Evolutionary conservation across 1,284 basidiomycete genomes (phyloP).

Genomic region (Moniliophthora roreri): DNA sequence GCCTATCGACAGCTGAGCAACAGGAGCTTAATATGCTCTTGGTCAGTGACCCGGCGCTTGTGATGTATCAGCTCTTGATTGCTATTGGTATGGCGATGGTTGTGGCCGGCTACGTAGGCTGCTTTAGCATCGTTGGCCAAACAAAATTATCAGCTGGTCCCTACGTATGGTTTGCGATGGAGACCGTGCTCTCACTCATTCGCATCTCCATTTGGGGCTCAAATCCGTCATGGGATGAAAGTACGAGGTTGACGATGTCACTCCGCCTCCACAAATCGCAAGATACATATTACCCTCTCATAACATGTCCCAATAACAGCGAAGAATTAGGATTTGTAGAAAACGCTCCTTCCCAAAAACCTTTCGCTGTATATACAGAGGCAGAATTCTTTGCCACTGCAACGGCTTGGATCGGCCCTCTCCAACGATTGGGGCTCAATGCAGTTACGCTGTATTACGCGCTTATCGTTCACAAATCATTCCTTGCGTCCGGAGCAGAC

Average conservation of each 20-base stretch:
- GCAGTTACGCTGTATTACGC: not conserved
- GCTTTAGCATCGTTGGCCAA: slow-evolving; percentile 7
- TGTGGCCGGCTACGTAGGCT: slow-evolving; percentile 10
- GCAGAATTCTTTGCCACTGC: not conserved
- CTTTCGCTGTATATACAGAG: not conserved
- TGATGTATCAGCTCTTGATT: not conserved
- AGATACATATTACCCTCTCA: not conserved
- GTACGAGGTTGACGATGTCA: not conserved
- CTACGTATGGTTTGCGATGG: not conserved
- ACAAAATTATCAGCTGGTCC: not conserved
- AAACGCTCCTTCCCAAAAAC: not conserved
- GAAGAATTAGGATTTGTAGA: not conserved
- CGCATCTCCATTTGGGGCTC: not conserved
- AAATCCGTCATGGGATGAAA: not conserved
- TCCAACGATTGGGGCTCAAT: not conserved
- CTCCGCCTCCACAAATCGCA: not conserved
- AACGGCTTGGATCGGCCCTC: not conserved
- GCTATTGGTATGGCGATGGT: slow-evolving; percentile 4
- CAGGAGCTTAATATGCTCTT: not conserved
- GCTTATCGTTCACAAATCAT: not conserved
- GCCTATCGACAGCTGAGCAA: too few relatives aligned
- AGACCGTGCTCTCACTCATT: not conserved
- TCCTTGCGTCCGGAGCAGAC: too few relatives aligned
- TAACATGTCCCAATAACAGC: not conserved
- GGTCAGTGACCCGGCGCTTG: not conserved